Evolutionary conservation across 345 rosid species (phyloP).

Genomic region (Ceriops zippeliana): DNA sequence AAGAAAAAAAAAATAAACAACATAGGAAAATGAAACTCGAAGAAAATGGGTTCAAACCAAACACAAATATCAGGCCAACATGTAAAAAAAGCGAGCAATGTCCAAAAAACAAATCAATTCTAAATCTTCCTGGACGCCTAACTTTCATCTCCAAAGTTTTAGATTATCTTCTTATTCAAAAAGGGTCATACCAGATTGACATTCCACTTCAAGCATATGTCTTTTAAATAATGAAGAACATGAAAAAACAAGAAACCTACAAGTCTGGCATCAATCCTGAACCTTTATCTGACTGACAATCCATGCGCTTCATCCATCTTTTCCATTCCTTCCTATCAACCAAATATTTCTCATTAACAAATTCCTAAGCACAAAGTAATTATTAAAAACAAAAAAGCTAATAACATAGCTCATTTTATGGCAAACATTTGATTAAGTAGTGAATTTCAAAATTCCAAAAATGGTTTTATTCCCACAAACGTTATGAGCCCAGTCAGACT

Average conservation of each 20-base stretch:
- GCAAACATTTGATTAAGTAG: not conserved
- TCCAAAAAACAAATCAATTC: no score
- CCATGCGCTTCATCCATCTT: conserved; percentile 86
- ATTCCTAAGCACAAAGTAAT: conserved; percentile 7
- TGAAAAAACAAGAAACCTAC: conserved; percentile 59
- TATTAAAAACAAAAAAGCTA: conserved; percentile 14
- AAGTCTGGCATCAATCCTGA: conserved; percentile 51
- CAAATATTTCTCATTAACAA: conserved; percentile 53
- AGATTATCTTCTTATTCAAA: conserved; percentile 5
- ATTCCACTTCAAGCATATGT: not conserved
- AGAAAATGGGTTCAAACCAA: no score
- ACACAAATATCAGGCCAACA: no score
- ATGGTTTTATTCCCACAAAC: conserved; percentile 8
- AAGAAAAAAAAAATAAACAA: no score
- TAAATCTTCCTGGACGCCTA: not conserved
- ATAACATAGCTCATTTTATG: conserved; percentile 3
- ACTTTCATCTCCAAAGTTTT: conserved; percentile 2
- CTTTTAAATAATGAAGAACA: conserved; percentile 16
- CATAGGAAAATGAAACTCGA: no score
- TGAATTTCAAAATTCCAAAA: conserved; percentile 21
- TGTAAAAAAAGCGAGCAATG: no score
- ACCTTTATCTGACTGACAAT: conserved; percentile 70
- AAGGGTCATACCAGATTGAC: not conserved
- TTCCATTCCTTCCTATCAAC: conserved; percentile 78
- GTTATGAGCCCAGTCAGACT: conserved; percentile 52